Evolutionary conservation across 495 filamentous ascomycete species (phyloP).

Genomic region (Neurospora tetraspora): DNA sequence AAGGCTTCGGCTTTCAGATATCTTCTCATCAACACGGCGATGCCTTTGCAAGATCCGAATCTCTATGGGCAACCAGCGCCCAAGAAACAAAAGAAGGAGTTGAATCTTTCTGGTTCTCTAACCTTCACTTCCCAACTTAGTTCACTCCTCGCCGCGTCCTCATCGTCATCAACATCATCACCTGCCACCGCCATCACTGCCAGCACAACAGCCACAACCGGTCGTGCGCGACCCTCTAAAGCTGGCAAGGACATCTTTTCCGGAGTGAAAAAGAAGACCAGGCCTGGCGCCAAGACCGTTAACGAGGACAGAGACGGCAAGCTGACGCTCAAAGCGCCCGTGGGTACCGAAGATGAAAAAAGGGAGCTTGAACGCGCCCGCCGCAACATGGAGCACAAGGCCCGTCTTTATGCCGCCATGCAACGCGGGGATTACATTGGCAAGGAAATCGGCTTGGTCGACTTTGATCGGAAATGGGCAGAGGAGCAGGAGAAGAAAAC

Average conservation of each 20-base stretch:
- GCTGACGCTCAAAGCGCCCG: conserved; percentile 31
- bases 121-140: conserved; percentile 71
- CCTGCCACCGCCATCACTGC: conserved; percentile 2
- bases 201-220: conserved; percentile 27
- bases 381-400: conserved; percentile 79
- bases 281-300: conserved; percentile 27
- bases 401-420: conserved; percentile 71
- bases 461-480: conserved; percentile 94
- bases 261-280: conserved; percentile 55
- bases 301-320: conserved; percentile 15
- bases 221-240: conserved; percentile 57
- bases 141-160: conserved; percentile 52
- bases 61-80: conserved; percentile 70
- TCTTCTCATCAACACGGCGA: conserved; percentile 9
- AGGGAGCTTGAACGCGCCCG: conserved; percentile 48
- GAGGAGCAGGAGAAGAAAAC: conserved; percentile 39
- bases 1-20: not conserved
- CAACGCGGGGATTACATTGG: conserved; percentile 59
- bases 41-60: conserved; percentile 44
- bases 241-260: conserved; percentile 60
- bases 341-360: conserved; percentile 35
- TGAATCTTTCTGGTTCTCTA: conserved; percentile 62
- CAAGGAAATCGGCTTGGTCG: conserved; percentile 56
- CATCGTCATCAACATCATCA: conserved; percentile 16
- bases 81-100: conserved; percentile 48